Conservation (phyloP, 306 rosid genomes). For the cucumber (Cucumis sativus) region DNA sequence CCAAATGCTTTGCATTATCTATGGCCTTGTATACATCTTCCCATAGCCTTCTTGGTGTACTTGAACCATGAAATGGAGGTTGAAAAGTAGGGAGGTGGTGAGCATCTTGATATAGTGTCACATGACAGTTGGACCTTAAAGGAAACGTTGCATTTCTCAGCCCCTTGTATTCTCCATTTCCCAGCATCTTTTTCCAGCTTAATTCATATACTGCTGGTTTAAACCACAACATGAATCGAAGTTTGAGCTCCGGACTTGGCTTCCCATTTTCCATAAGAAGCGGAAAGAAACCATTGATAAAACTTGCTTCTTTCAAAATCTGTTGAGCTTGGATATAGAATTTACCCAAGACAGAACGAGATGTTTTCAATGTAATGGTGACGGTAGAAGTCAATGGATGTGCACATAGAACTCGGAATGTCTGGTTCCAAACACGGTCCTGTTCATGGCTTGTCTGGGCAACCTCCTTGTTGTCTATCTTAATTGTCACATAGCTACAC, state of each 20-base stretch:
- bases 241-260: constrained; percentile 41
- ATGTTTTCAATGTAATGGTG: constrained; percentile 53
- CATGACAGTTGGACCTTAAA: constrained; percentile 62
- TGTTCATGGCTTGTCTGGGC: constrained; percentile 48
- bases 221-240: constrained; percentile 75
- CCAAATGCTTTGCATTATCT: constrained; percentile 62
- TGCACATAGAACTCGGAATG: constrained; percentile 73
- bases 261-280: constrained; percentile 65
- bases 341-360: constrained; percentile 54
- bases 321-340: constrained; percentile 44
- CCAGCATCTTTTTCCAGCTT: constrained; percentile 44
- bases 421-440: constrained; percentile 82
- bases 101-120: constrained; percentile 86
- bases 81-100: constrained; percentile 57
- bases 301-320: constrained; percentile 41
- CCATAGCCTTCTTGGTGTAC: constrained; percentile 66
- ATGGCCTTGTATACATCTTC: constrained; percentile 86
- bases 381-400: constrained; percentile 44
- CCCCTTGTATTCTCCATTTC: constrained; percentile 55
- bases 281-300: constrained; percentile 58
- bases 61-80: constrained; percentile 44
- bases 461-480: constrained; percentile 40
- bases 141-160: constrained; percentile 58
- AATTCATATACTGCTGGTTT: constrained; percentile 58
- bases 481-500: constrained; percentile 60